Conservation (phyloP, 169 alveolate genomes). For the Plasmodium gallinaceum region DNA sequence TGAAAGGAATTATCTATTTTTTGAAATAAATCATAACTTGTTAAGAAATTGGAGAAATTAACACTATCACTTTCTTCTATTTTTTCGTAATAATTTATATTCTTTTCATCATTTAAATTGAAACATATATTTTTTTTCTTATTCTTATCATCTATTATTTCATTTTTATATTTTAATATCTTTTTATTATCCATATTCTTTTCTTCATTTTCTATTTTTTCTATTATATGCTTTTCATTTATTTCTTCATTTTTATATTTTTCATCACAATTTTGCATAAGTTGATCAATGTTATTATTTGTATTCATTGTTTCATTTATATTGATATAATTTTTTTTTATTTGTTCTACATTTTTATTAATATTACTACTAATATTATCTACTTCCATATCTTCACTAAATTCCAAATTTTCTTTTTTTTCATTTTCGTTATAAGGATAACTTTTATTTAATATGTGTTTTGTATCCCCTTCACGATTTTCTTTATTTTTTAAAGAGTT, state of each 20-base stretch:
- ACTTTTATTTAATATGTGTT: background rate
- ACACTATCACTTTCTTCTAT: conserved; percentile 8
- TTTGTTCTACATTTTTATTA: too few species aligned
- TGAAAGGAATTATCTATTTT: conserved; percentile 4
- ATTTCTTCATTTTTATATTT: too few species aligned
- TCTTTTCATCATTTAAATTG: conserved; percentile 23
- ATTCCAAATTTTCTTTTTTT: background rate
- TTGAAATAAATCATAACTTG: conserved; percentile 19
- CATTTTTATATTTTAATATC: conserved; percentile 23
- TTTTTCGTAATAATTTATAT: conserved; percentile 45
- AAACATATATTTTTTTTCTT: conserved; percentile 38
- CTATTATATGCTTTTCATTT: too few species aligned
- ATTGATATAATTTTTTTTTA: too few species aligned
- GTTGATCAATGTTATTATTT: too few species aligned
- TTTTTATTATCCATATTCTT: conserved; percentile 8
- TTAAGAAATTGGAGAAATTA: background rate
- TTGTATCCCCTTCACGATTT: background rate
- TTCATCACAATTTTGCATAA: too few species aligned
- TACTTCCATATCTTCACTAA: too few species aligned
- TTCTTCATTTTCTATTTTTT: background rate
- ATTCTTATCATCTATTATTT: conserved; percentile 3
- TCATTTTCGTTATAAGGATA: background rate
- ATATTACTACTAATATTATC: too few species aligned
- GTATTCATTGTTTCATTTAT: too few species aligned
- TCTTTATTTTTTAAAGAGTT: background rate